Conservation (phyloP, 1,284 basidiomycete genomes). For the Singerocomus inundabilis region DNA sequence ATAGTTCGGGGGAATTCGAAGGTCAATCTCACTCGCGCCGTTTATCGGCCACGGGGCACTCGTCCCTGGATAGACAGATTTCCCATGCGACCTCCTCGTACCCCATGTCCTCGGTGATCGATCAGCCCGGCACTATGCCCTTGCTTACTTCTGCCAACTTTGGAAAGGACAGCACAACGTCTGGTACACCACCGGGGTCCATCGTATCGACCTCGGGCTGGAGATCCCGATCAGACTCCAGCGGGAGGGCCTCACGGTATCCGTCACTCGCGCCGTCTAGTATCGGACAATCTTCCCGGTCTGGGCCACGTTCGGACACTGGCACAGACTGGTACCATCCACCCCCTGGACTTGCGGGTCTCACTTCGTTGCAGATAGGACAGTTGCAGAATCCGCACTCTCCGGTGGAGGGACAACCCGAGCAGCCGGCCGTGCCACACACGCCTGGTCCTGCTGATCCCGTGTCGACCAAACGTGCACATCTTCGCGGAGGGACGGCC, state of each 20-base stretch:
- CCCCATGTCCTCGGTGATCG: conserved; percentile 8
- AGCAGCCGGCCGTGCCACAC: not conserved
- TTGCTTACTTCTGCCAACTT: conserved; percentile 29
- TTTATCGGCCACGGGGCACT: conserved; percentile 2
- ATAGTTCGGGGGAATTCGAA: conserved; percentile 2
- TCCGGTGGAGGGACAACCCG: conserved; percentile 16
- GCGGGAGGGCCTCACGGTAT: conserved; percentile 26
- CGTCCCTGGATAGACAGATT: conserved; percentile 12
- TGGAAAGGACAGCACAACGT: conserved; percentile 18
- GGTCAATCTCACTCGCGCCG: not conserved
- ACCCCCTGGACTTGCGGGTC: conserved; percentile 25
- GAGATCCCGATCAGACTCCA: conserved; percentile 20
- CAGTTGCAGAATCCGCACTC: conserved; percentile 25
- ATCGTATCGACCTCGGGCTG: conserved; percentile 14
- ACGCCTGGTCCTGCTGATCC: not conserved
- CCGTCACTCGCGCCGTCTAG: conserved; percentile 29
- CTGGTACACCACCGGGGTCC: conserved; percentile 14
- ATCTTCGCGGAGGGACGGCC: conserved; percentile 18
- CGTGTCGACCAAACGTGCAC: conserved; percentile 17
- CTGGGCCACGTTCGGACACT: conserved; percentile 12
- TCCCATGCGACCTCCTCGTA: conserved; percentile 16
- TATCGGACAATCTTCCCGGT: conserved; percentile 8
- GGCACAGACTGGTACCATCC: conserved; percentile 27
- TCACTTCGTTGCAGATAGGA: conserved; percentile 15
- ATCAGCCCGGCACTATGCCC: conserved; percentile 11